Evolutionary conservation across 352 stramenopile genomes (phyloP), one percentile per base, ranked within the genome.

Genomic region (Phytophthora sp.): DNA sequence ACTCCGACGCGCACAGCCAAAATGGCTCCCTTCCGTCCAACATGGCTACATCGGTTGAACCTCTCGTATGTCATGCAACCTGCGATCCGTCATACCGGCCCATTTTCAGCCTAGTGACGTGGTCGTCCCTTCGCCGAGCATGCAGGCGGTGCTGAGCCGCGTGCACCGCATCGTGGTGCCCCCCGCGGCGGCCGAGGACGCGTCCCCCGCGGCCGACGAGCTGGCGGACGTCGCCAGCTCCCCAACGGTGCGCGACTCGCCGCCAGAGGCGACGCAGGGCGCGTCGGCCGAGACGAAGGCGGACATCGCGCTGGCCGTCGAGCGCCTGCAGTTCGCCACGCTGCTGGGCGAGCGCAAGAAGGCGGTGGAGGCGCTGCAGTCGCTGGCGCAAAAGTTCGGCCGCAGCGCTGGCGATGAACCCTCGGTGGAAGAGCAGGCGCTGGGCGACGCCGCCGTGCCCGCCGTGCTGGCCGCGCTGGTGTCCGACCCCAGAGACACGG

Each of bases 401-500:
- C 42, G 21, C 11, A 59, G 26, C 38, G 69, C 23, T 31, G 39
- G 31, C 21, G 18, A 23, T 12, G 54, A 62, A 1, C 15, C 54
- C 24, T 71, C 65, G 38, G 53, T 60, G 43, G 58, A 79, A 30
- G 76, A 89, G 56, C 71, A 73, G 4, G 68, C 64, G 20, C 73
- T 92, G 0, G 79, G 70, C 2, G 21, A 69, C 1, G 64, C 72
- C 2, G 66, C 79, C 18, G 73, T 87, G 6, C 85, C 85, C 1
- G 76, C 67, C 2, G 64, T 92, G 5, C 64, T 94, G 26, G 76
- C 69, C 15, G 85, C 85, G 3, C 54, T 94, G 11, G 69, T 88
- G 23, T 89, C 85, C 20, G 85, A 94, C 41, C 85, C 85, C 27
- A 66, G 85, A 50, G 85, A 94, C 53, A 91, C 83, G n/a, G 85